These are phyloP conservation scores for Calonectria ilicicola DNA, from an alignment of 2,329 filamentous ascomycete genomes.

Conservation along the genomic window DNA sequence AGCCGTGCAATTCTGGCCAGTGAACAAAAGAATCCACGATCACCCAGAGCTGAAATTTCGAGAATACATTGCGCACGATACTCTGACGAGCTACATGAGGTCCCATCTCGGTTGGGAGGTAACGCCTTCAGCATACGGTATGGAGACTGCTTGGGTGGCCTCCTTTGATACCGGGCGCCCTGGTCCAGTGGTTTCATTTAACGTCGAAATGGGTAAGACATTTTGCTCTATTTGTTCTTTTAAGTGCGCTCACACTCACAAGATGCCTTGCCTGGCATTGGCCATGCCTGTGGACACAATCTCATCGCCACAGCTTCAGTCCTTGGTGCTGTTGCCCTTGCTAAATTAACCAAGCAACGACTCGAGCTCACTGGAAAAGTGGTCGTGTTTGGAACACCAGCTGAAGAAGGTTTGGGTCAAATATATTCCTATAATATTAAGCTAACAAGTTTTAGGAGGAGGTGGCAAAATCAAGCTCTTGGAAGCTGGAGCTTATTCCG, in stretches of 20 bases:
- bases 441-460: neutral
- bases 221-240: too few relatives aligned
- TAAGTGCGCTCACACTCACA: neutral
- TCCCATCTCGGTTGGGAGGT: neutral
- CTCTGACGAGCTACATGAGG: neutral
- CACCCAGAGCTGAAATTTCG: neutral
- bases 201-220: neutral
- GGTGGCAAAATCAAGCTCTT: slow-evolving; percentile 39
- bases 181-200: neutral
- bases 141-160: neutral
- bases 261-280: slow-evolving; percentile 30
- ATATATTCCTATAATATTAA: neutral
- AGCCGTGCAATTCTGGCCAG: neutral
- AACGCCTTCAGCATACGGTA: neutral
- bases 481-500: slow-evolving; percentile 31
- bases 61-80: neutral
- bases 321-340: slow-evolving; percentile 27
- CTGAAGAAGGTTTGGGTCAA: slow-evolving; percentile 27
- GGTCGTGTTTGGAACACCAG: slow-evolving; percentile 35
- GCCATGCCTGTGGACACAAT: slow-evolving; percentile 38
- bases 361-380: slow-evolving; percentile 35
- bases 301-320: slow-evolving; percentile 36
- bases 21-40: neutral
- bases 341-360: slow-evolving; percentile 30
- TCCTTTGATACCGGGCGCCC: neutral